These are phyloP conservation scores for Irpex lacteus DNA, from an alignment of 1,284 basidiomycete species.

Conservation along the genomic window DNA sequence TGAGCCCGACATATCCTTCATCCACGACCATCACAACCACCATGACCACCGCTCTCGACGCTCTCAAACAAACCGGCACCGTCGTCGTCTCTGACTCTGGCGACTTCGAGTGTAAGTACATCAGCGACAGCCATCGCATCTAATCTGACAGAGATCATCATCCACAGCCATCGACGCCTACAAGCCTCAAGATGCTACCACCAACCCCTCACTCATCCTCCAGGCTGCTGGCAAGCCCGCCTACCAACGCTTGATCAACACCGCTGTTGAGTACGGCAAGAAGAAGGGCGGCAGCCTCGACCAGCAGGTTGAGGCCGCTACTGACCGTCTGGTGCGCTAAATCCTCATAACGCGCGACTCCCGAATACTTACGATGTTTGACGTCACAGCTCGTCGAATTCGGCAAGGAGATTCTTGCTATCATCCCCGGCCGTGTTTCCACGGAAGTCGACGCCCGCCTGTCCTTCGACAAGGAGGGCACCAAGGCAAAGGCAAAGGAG, in stretches of 20 bases:
- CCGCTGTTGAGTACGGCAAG: constrained; percentile 83
- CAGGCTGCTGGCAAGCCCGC: constrained; percentile 90
- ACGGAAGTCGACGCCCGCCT: constrained; percentile 98
- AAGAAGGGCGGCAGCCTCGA: constrained; percentile 75
- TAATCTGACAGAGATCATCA: constrained; percentile 13
- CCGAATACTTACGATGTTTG: background rate
- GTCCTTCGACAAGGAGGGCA: constrained; percentile 93
- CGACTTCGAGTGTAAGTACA: constrained; percentile 72
- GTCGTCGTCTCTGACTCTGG: constrained; percentile 94
- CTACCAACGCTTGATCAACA: constrained; percentile 84
- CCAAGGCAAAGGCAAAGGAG: constrained; percentile 91
- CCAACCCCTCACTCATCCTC: constrained; percentile 92
- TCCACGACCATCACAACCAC: constrained; percentile 23
- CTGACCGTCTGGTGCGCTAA: constrained; percentile 80
- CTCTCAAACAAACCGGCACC: constrained; percentile 87
- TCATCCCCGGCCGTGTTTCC: constrained; percentile 98
- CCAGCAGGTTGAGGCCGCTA: constrained; percentile 70
- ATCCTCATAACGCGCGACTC: background rate
- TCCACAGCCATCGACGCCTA: constrained; percentile 79
- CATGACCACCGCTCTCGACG: constrained; percentile 89
- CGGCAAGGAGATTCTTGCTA: constrained; percentile 91
- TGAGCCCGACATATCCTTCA: constrained; percentile 3
- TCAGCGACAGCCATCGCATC: background rate
- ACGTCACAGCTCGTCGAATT: constrained; percentile 85
- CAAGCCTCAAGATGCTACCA: constrained; percentile 94